A percentile compares a stretch with the other conserved stretches of the same genome.
Evolutionary conservation across 2,329 filamentous ascomycete species (phyloP).

Genomic region (Aspergillus oerlinghausenensis): DNA sequence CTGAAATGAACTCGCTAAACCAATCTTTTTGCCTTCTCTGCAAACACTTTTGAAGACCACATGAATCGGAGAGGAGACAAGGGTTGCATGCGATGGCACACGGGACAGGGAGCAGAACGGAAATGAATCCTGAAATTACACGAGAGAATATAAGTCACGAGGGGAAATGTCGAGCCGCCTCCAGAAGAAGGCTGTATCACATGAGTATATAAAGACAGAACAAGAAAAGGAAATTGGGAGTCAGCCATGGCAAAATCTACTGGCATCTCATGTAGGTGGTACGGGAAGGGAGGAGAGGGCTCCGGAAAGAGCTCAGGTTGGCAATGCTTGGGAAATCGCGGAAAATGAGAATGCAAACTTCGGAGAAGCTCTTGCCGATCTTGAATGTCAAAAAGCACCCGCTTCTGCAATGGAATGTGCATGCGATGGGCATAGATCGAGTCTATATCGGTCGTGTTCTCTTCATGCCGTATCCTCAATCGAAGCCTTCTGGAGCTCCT

Average conservation of each 20-base stretch:
- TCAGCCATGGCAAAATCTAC: not conserved
- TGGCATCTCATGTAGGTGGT: not conserved
- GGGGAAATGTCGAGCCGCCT: not conserved
- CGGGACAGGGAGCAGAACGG: not conserved
- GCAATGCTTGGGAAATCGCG: not conserved
- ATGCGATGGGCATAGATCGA: not conserved
- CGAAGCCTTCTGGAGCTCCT: slow-evolving; percentile 57
- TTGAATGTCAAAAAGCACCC: slow-evolving; percentile 12
- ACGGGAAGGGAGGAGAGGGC: not conserved
- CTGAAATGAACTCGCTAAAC: slow-evolving; percentile 9
- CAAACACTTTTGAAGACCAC: slow-evolving; percentile 3
- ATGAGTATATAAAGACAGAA: slow-evolving; percentile 1
- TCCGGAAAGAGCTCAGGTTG: not conserved
- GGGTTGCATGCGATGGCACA: not conserved
- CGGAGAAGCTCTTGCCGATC: slow-evolving; percentile 11
- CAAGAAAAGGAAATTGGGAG: not conserved
- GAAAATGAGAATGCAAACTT: slow-evolving; percentile 20
- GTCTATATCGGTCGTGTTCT: slow-evolving; percentile 6
- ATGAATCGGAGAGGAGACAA: not conserved
- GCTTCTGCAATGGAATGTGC: slow-evolving; percentile 15
- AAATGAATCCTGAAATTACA: slow-evolving; percentile 2
- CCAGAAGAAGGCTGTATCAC: slow-evolving; percentile 1
- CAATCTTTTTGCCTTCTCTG: slow-evolving; percentile 7
- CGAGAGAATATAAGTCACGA: slow-evolving; percentile 9
- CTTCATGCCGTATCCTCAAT: slow-evolving; percentile 52